These are phyloP conservation scores for Hypoxylon intermedium DNA, from an alignment of 495 filamentous ascomycete genomes.

Conservation along the genomic window DNA sequence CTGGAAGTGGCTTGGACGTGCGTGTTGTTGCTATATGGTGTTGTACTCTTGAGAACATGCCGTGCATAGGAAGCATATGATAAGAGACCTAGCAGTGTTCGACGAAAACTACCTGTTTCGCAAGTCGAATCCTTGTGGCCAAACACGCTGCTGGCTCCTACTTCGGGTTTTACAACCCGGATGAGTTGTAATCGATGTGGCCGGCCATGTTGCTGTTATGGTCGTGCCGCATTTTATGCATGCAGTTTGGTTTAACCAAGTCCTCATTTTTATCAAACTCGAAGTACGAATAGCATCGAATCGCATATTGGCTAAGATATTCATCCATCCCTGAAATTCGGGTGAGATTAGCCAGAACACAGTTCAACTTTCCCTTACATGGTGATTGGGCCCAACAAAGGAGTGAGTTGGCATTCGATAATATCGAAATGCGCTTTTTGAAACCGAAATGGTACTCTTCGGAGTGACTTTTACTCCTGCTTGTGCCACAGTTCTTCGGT, in stretches of 20 bases:
- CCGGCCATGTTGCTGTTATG: conserved; percentile 20
- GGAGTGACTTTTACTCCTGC: conserved; percentile 2
- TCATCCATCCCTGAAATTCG: background rate
- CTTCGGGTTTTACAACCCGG: conserved; percentile 40
- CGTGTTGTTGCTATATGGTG: background rate
- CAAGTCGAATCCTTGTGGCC: conserved; percentile 1
- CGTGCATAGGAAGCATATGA: conserved; percentile 14
- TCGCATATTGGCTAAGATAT: background rate
- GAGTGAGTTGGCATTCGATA: conserved; percentile 5
- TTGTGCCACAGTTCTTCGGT: conserved; percentile 15
- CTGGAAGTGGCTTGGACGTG: conserved; percentile 17
- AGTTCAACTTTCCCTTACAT: background rate
- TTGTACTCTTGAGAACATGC: background rate
- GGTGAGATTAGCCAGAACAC: conserved; percentile 1
- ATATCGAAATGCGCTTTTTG: background rate
- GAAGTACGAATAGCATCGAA: conserved; percentile 6
- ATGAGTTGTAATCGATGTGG: conserved; percentile 20
- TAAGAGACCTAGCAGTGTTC: conserved; percentile 7
- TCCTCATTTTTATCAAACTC: conserved; percentile 1
- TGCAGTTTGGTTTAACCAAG: conserved; percentile 12
- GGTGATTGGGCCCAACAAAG: background rate
- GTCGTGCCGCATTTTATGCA: conserved; percentile 22
- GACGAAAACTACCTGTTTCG: conserved; percentile 26
- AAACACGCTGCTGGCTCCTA: conserved; percentile 7
- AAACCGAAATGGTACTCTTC: background rate